phyloP scores from a whole-genome alignment of 2,329 filamentous ascomycete genomes.

The Apiospora arundinis region DNA sequence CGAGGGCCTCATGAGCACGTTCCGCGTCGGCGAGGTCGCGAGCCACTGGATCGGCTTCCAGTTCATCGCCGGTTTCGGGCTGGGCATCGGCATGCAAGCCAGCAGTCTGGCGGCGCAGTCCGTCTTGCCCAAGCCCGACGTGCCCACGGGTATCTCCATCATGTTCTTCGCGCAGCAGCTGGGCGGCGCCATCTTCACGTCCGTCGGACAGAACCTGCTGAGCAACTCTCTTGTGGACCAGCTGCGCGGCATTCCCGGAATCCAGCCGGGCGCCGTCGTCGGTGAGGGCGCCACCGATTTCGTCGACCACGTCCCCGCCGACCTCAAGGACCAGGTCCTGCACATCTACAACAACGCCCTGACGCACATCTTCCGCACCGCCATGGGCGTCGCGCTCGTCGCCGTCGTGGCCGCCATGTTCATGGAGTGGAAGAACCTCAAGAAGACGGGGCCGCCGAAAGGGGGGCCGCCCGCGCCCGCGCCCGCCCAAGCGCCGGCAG shows the following conservation, averaged over 20 bases:
- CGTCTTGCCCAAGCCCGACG: slow-evolving; percentile 48
- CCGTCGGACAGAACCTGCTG: slow-evolving; percentile 53
- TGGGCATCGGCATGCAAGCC: slow-evolving; percentile 66
- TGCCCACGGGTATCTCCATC: slow-evolving; percentile 49
- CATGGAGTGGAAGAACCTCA: slow-evolving; percentile 67
- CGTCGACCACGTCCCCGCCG: slow-evolving; percentile 51
- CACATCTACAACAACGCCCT: slow-evolving; percentile 63
- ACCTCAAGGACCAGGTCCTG: slow-evolving; percentile 56
- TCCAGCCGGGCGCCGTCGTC: slow-evolving; percentile 43
- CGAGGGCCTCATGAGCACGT: slow-evolving; percentile 63
- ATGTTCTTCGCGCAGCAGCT: slow-evolving; percentile 54
- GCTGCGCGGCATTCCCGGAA: slow-evolving; percentile 37
- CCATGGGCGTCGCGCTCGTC: slow-evolving; percentile 55
- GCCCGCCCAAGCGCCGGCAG: background rate
- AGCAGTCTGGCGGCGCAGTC: slow-evolving; percentile 59
- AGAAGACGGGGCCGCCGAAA: slow-evolving; percentile 44
- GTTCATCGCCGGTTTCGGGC: slow-evolving; percentile 63
- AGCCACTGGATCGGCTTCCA: slow-evolving; percentile 66
- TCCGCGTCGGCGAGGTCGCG: slow-evolving; percentile 52
- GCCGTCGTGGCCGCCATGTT: slow-evolving; percentile 56
- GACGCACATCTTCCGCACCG: slow-evolving; percentile 60
- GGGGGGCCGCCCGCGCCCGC: slow-evolving; percentile 13
- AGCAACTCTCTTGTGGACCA: slow-evolving; percentile 44
- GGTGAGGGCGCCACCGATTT: slow-evolving; percentile 56
- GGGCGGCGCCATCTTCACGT: slow-evolving; percentile 53